Conservation (phyloP, 2,329 filamentous ascomycete species). For the Nigrograna mackinnonii region DNA sequence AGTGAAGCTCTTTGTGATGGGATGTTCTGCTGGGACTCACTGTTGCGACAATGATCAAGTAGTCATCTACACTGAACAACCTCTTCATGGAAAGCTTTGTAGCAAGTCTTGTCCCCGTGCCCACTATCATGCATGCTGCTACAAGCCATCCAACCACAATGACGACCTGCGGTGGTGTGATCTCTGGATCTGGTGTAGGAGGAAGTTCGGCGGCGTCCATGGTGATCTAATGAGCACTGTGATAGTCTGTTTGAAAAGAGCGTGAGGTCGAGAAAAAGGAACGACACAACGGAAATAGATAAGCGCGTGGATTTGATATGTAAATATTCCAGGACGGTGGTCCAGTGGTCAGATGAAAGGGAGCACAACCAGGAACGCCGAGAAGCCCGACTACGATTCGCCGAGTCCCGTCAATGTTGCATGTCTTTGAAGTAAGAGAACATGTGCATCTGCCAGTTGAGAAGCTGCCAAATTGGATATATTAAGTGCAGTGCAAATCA, state of each 20-base stretch:
- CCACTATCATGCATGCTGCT: background rate
- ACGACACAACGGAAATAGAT: background rate
- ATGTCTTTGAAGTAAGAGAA: background rate
- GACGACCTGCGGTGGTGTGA: constrained; percentile 3
- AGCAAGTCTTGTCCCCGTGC: background rate
- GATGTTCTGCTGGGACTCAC: too few species aligned
- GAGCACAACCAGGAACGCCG: background rate
- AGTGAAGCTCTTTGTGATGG: too few species aligned
- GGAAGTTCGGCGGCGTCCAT: background rate
- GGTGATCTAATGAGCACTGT: background rate
- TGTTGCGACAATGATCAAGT: constrained; percentile 1
- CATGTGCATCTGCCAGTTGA: background rate
- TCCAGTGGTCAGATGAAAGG: background rate
- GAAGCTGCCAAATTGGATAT: background rate
- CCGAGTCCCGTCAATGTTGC: background rate
- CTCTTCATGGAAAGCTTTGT: constrained; percentile 7
- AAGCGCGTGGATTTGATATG: background rate
- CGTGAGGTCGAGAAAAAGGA: background rate
- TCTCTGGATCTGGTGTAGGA: background rate
- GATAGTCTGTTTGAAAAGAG: background rate
- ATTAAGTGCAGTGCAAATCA: background rate
- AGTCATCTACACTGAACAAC: constrained; percentile 3
- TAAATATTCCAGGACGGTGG: too few species aligned
- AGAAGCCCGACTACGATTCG: background rate
- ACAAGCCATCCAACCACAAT: constrained; percentile 4